These are phyloP conservation scores for Penicillium brevicompactum DNA, from an alignment of 2,329 filamentous ascomycete species.

Conservation along the genomic window DNA sequence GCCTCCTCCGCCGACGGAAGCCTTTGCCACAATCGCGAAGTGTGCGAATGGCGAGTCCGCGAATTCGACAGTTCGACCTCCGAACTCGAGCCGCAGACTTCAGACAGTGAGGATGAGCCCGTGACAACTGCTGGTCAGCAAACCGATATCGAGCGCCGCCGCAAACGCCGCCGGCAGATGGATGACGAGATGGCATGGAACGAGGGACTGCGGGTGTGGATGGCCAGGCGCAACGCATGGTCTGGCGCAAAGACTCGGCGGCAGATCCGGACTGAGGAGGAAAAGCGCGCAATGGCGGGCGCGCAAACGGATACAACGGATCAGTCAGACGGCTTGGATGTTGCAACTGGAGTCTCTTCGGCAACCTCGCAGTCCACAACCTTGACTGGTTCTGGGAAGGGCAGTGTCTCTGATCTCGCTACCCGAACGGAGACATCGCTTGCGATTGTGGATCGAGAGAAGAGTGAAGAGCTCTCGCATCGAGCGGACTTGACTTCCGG, in stretches of 20 bases:
- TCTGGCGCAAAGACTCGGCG: constrained; percentile 63
- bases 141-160: constrained; percentile 54
- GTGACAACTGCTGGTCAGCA: constrained; percentile 38
- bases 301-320: not conserved
- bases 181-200: constrained; percentile 76
- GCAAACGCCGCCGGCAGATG: constrained; percentile 59
- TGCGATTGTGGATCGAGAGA: constrained; percentile 24
- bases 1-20: constrained; percentile 20
- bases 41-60: constrained; percentile 39
- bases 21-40: constrained; percentile 28
- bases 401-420: constrained; percentile 14
- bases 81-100: constrained; percentile 36
- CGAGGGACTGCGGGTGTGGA: constrained; percentile 76
- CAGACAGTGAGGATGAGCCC: constrained; percentile 17
- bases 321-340: constrained; percentile 3
- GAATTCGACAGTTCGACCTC: constrained; percentile 42
- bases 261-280: constrained; percentile 25
- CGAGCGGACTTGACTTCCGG: constrained; percentile 9
- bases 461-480: constrained; percentile 11
- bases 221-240: constrained; percentile 78
- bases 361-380: not conserved
- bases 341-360: constrained; percentile 1
- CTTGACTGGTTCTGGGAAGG: constrained; percentile 1
- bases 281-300: constrained; percentile 12
- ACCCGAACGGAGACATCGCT: constrained; percentile 25